A percentile compares a stretch with the other conserved stretches of the same genome.
Evolutionary conservation across 495 filamentous ascomycete species (phyloP).

Genomic region (Aspergillus olivimuriae): DNA sequence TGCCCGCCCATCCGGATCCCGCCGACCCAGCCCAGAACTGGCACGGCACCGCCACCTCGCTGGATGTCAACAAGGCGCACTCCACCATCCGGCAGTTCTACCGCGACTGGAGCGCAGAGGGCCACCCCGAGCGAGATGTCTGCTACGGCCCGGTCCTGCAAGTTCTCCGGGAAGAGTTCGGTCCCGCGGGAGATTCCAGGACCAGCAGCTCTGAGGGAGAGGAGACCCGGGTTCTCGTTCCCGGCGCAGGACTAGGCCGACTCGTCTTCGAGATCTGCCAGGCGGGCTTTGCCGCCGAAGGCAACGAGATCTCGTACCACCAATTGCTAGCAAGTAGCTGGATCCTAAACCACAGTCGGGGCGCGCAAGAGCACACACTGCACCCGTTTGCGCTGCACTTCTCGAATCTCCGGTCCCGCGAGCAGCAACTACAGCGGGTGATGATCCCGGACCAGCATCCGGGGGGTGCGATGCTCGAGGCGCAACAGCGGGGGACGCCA

Average conservation of each 20-base stretch:
- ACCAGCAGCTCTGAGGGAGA: no score
- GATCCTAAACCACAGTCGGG: slow-evolving; percentile 68
- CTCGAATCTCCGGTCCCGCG: slow-evolving; percentile 65
- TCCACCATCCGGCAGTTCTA: slow-evolving; percentile 90
- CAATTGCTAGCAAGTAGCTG: slow-evolving; percentile 82
- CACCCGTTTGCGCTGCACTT: slow-evolving; percentile 78
- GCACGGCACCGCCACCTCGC: slow-evolving; percentile 55
- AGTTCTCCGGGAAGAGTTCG: slow-evolving; percentile 53
- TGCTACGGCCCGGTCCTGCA: slow-evolving; percentile 68
- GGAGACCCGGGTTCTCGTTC: slow-evolving; percentile 66
- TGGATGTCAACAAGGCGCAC: slow-evolving; percentile 81
- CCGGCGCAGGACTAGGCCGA: slow-evolving; percentile 83
- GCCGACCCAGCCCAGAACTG: slow-evolving; percentile 44
- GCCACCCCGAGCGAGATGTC: slow-evolving; percentile 60
- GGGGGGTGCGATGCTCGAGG: slow-evolving; percentile 42
- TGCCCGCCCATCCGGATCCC: slow-evolving; percentile 28
- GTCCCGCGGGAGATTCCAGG: no score
- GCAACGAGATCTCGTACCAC: slow-evolving; percentile 96
- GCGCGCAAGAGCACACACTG: slow-evolving; percentile 43
- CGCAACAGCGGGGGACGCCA: slow-evolving; percentile 14
- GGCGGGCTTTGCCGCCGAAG: slow-evolving; percentile 71
- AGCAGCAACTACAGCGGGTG: slow-evolving; percentile 65
- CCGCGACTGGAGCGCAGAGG: slow-evolving; percentile 88
- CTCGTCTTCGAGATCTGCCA: slow-evolving; percentile 78
- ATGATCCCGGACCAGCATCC: slow-evolving; percentile 75